phyloP scores from a whole-genome alignment of 495 filamentous ascomycete species.

The Endocarpon pusillum region DNA sequence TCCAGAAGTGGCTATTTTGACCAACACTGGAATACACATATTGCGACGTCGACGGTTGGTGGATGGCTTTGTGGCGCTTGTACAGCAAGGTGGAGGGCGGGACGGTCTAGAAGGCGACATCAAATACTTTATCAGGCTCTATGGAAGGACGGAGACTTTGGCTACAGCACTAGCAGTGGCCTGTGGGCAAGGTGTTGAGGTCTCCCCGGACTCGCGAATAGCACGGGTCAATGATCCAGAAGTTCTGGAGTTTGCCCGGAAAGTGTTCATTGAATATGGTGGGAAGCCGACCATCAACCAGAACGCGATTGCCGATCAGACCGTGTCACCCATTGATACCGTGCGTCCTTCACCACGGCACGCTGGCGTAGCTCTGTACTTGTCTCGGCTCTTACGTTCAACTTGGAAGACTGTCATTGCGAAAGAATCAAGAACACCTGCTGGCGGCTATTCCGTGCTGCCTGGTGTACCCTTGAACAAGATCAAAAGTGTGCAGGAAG shows the following conservation, averaged over 20 bases:
- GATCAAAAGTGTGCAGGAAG: slow-evolving; percentile 57
- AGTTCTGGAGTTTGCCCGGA: slow-evolving; percentile 65
- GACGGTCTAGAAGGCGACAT: slow-evolving; percentile 67
- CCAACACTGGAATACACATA: slow-evolving; percentile 73
- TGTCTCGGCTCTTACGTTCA: slow-evolving; percentile 64
- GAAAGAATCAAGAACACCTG: slow-evolving; percentile 37
- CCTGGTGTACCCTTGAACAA: slow-evolving; percentile 42
- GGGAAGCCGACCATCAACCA: slow-evolving; percentile 66
- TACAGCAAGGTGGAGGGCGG: slow-evolving; percentile 52
- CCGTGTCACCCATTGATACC: slow-evolving; percentile 46
- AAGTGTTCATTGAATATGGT: slow-evolving; percentile 76
- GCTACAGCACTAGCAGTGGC: slow-evolving; percentile 91
- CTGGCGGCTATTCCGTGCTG: slow-evolving; percentile 28
- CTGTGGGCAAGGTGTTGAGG: slow-evolving; percentile 74
- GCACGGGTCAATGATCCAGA: slow-evolving; percentile 59
- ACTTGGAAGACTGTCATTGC: slow-evolving; percentile 65
- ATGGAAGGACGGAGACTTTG: slow-evolving; percentile 72
- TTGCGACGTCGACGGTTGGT: slow-evolving; percentile 70
- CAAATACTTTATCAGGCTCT: slow-evolving; percentile 61
- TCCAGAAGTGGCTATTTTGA: slow-evolving; percentile 76
- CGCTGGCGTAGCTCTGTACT: slow-evolving; percentile 71
- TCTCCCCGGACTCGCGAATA: slow-evolving; percentile 51
- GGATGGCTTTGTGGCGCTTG: slow-evolving; percentile 75
- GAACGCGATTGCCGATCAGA: slow-evolving; percentile 46
- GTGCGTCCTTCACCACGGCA: slow-evolving; percentile 80